These are phyloP conservation scores for Phialophora expanda DNA, from an alignment of 2,329 filamentous ascomycete species.

Conservation along the genomic window DNA sequence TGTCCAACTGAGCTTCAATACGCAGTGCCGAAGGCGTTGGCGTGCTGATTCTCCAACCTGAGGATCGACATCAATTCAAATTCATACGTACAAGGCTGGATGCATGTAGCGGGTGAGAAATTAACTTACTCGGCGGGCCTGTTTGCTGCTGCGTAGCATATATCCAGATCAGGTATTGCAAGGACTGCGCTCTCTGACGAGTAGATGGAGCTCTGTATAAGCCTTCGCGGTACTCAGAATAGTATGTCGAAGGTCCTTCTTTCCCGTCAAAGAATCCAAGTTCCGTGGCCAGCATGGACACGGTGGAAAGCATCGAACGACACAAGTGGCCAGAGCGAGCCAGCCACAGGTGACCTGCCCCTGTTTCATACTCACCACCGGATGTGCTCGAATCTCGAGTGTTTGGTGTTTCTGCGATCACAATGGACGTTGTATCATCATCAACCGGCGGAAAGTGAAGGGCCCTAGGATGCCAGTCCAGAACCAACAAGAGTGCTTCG, in stretches of 20 bases:
- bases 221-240: conserved; percentile 7
- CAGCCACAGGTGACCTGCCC: conserved; percentile 11
- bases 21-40: conserved; percentile 4
- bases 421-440: conserved; percentile 10
- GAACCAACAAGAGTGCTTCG: conserved; percentile 10
- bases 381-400: neutral
- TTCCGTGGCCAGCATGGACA: conserved; percentile 8
- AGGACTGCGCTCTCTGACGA: conserved; percentile 8
- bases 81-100: neutral
- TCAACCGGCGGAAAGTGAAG: conserved; percentile 11
- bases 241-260: conserved; percentile 12
- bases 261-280: conserved; percentile 12
- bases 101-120: neutral
- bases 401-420: conserved; percentile 5
- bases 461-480: conserved; percentile 11
- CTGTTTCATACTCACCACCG: conserved; percentile 6
- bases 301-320: conserved; percentile 11
- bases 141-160: conserved; percentile 12
- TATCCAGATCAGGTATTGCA: conserved; percentile 13
- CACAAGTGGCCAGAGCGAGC: conserved; percentile 11
- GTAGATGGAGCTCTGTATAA: conserved; percentile 7
- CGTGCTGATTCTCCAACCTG: conserved; percentile 11
- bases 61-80: conserved; percentile 1
- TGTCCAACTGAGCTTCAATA: conserved; percentile 6
- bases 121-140: conserved; percentile 7